Evolutionary conservation across 2,329 filamentous ascomycete genomes (phyloP), one percentile per base, ranked within the genome.

Genomic region (Curvularia verruculosa): DNA sequence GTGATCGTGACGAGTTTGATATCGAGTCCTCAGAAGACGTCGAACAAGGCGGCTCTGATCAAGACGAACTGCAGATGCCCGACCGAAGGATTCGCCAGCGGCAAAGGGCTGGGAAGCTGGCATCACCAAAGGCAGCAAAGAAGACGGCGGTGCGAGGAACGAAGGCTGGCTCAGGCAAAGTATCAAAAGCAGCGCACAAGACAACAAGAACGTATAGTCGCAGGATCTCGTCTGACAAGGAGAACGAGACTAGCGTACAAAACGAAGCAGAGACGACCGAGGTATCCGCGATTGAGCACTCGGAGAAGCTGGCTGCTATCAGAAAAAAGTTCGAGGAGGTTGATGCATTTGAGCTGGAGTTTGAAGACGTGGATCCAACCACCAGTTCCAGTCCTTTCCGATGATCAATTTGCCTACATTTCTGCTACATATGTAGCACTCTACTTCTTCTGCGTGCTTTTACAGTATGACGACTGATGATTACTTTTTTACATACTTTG

Each of bases 291-390:
- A 57, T 63, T 18, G 61, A 58, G 46, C 59, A 67, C 8, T 70
- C 67, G 0, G 67, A 69, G 10, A 77, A 79, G 63, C 66, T 83
- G 34, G 74, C 75, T 59, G 77, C 72, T 1, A 78, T 79, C 24
- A 77, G 75, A 60, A 76, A 77, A 63, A 82, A 81, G 63, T 83
- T 83, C 60, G 78, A 74, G 24, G 80, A 82, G 52, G 76, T 83
- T 5, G 81, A 83, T 64, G 68, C 77, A 23, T 82, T 80, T 73
- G 80, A 82, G 57, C 75, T 83, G 70, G 80, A 82, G 45, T 83
- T 82, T 66, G 81, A 82, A 70, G 81, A 77, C 50, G 73, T 78
- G 31, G 79, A 81, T 56, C 72, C 69, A 21, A 70, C 48, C 53
- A 66, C 68, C n/a, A 75, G 69, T 51, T 78, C 75, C 34, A 79